phyloP scores from a whole-genome alignment of 208 protist species.

The Giardia duodenalis region DNA sequence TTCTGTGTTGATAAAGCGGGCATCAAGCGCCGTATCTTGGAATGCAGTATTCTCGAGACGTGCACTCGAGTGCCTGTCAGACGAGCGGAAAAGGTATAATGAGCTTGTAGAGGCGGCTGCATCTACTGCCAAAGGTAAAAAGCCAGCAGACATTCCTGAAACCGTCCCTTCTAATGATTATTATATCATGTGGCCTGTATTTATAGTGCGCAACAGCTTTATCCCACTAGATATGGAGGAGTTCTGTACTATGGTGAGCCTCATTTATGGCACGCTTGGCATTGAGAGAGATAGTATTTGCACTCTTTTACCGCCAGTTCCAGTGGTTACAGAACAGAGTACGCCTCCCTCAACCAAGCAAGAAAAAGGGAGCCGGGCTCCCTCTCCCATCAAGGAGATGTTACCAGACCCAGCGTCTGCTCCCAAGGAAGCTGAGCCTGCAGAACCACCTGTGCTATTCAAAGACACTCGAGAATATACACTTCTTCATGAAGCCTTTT shows the following conservation, averaged over 20 bases:
- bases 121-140: background rate
- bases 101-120: background rate
- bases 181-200: background rate
- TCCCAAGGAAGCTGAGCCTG: too few relatives aligned
- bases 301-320: too few relatives aligned
- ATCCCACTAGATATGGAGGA: background rate
- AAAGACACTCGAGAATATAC: too few relatives aligned
- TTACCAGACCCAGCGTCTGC: too few relatives aligned
- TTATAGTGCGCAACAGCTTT: background rate
- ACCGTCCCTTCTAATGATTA: background rate
- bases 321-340: too few relatives aligned
- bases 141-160: background rate
- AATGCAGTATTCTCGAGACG: background rate
- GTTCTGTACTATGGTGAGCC: background rate
- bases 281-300: too few relatives aligned
- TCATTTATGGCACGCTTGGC: too few relatives aligned
- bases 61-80: background rate
- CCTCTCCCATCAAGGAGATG: too few relatives aligned
- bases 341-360: too few relatives aligned
- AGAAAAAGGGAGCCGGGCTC: too few relatives aligned
- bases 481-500: too few relatives aligned
- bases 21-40: background rate
- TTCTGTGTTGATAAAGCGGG: background rate
- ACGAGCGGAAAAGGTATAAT: background rate
- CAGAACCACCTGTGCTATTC: too few relatives aligned